These are phyloP conservation scores for Trypanosoma congolense DNA, from an alignment of 208 protist genomes.

Conservation along the genomic window DNA sequence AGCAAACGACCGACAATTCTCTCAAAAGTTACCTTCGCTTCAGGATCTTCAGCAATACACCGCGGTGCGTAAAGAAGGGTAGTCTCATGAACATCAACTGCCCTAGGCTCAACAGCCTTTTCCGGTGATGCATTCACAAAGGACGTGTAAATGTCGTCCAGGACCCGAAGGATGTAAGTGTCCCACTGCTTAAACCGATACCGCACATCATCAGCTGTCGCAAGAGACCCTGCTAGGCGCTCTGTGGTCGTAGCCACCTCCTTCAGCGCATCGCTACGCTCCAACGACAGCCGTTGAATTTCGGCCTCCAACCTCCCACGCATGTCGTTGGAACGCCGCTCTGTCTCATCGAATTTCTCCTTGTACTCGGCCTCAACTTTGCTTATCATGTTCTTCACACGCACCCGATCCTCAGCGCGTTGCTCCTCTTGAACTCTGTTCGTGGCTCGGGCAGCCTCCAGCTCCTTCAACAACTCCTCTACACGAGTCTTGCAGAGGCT, in stretches of 20 bases:
- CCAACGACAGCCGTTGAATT: conserved; percentile 23
- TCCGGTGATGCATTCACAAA: conserved; percentile 48
- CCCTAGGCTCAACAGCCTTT: conserved; percentile 36
- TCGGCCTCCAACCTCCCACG: conserved; percentile 40
- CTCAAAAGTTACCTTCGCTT: conserved; percentile 65
- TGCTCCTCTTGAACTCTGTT: conserved; percentile 42
- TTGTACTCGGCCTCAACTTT: conserved; percentile 76
- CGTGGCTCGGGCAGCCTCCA: conserved; percentile 43
- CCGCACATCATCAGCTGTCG: conserved; percentile 50
- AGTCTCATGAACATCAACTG: conserved; percentile 51
- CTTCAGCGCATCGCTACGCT: conserved; percentile 37
- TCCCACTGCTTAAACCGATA: conserved; percentile 79
- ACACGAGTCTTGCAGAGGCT: conserved; percentile 48
- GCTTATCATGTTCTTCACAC: conserved; percentile 43
- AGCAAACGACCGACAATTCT: conserved; percentile 61
- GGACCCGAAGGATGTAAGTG: conserved; percentile 43
- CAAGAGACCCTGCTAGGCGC: conserved; percentile 36
- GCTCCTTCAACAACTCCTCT: conserved; percentile 59
- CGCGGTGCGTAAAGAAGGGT: conserved; percentile 65
- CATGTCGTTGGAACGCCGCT: conserved; percentile 59
- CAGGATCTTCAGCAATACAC: conserved; percentile 55
- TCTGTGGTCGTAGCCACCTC: conserved; percentile 48
- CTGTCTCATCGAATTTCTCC: conserved; percentile 51
- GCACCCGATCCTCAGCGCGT: conserved; percentile 38
- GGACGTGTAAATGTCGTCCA: conserved; percentile 57